These are phyloP conservation scores for Fusarium mexicanum DNA, from an alignment of 2,329 filamentous ascomycete species.

Conservation along the genomic window DNA sequence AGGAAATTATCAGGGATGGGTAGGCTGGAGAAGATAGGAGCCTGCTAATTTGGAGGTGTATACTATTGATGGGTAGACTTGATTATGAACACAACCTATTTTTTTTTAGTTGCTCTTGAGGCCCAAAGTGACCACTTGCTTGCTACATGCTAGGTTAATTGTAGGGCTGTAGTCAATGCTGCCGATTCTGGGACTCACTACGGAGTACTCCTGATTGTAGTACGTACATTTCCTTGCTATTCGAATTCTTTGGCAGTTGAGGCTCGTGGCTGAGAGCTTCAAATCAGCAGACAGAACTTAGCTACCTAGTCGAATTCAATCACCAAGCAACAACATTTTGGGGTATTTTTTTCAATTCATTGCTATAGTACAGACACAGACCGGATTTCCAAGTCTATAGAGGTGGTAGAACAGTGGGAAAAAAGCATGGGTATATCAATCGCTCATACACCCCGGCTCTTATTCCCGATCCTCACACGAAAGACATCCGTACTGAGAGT, in stretches of 20 bases:
- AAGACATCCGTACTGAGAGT: constrained; percentile 27
- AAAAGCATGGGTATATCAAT: constrained; percentile 39
- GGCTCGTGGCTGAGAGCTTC: too few relatives aligned
- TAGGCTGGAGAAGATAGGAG: neutral
- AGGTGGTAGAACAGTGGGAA: constrained; percentile 44
- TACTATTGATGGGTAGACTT: constrained; percentile 33
- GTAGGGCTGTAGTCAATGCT: too few relatives aligned
- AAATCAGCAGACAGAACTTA: too few relatives aligned
- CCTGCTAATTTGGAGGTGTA: constrained; percentile 17
- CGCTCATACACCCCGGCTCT: constrained; percentile 29
- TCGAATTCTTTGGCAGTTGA: neutral
- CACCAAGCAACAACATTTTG: neutral
- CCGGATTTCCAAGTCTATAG: constrained; percentile 47
- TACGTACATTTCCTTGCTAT: neutral
- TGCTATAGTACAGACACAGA: constrained; percentile 51
- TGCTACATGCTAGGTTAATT: neutral
- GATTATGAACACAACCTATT: constrained; percentile 20
- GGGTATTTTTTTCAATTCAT: constrained; percentile 40
- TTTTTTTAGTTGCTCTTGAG: neutral
- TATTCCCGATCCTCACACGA: constrained; percentile 26
- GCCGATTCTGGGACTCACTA: too few relatives aligned
- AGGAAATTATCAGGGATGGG: neutral
- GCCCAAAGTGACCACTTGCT: neutral
- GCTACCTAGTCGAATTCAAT: neutral
- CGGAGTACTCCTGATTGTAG: neutral